A percentile compares a stretch with the other conserved stretches of the same genome.
Evolutionary conservation across 805 yeast species (phyloP).

Genomic region (Barnettozyma sucrosica): DNA sequence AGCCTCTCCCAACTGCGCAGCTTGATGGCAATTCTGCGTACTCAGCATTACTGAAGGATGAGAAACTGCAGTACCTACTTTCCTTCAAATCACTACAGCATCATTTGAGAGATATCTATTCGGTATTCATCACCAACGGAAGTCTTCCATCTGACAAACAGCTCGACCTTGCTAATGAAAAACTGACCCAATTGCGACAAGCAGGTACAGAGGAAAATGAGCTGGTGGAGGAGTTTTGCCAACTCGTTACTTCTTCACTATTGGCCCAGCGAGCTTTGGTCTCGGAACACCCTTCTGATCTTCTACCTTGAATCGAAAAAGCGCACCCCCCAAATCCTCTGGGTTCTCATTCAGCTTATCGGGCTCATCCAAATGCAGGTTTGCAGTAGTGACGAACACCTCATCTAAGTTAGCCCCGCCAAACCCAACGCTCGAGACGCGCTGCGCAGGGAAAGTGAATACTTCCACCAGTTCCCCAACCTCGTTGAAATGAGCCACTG

Average conservation of each 20-base stretch:
- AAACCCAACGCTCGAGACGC: conserved; percentile 61
- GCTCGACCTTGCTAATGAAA: conserved; percentile 51
- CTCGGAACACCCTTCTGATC: conserved; percentile 31
- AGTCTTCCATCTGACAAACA: conserved; percentile 49
- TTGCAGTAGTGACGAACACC: conserved; percentile 65
- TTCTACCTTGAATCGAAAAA: conserved; percentile 40
- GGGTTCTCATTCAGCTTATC: conserved; percentile 25
- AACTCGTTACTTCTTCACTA: conserved; percentile 15
- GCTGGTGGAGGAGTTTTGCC: conserved; percentile 64
- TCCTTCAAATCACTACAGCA: conserved; percentile 47
- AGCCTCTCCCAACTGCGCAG: too few relatives aligned
- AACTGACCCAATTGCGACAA: conserved; percentile 50
- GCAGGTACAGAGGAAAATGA: conserved; percentile 66
- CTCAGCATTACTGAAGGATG: conserved; percentile 33
- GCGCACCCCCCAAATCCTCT: conserved; percentile 57
- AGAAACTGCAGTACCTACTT: conserved; percentile 40
- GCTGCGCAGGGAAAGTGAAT: conserved; percentile 49
- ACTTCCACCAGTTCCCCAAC: conserved; percentile 47
- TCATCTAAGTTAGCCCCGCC: conserved; percentile 36
- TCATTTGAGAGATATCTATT: conserved; percentile 46
- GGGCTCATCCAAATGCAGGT: conserved; percentile 39
- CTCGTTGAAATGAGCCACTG: conserved; percentile 47
- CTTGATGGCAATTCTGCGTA: conserved; percentile 21
- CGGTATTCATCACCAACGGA: conserved; percentile 45
- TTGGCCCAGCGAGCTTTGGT: conserved; percentile 17